Conservation (phyloP, 1,284 basidiomycete species). For the Rhodofomes roseus region DNA sequence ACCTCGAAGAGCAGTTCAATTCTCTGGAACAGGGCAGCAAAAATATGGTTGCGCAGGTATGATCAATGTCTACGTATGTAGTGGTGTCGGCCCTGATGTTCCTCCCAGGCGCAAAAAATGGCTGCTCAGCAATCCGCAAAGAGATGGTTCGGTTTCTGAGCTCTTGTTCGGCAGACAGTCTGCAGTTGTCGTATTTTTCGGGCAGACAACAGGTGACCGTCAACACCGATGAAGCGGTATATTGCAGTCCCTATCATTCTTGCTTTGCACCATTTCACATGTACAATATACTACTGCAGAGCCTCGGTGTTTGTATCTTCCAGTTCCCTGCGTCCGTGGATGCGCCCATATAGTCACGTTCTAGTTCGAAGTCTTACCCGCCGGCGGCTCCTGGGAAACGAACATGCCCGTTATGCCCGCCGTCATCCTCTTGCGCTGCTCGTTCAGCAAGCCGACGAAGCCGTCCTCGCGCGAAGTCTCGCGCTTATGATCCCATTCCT, state of each 20-base stretch:
- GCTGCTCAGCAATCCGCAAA: slow-evolving; percentile 12
- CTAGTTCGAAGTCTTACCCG: slow-evolving; percentile 13
- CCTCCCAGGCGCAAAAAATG: slow-evolving; percentile 6
- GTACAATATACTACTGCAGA: neutral
- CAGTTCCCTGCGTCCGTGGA: neutral
- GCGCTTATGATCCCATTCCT: slow-evolving; percentile 47
- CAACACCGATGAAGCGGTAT: no score
- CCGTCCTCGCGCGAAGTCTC: slow-evolving; percentile 40
- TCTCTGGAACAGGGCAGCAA: slow-evolving; percentile 60
- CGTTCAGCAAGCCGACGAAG: slow-evolving; percentile 44
- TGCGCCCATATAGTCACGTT: neutral
- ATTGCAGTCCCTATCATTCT: no score
- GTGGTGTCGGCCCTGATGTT: no score
- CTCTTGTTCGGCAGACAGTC: neutral
- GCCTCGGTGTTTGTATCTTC: neutral
- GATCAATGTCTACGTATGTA: neutral
- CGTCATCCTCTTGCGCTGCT: slow-evolving; percentile 43
- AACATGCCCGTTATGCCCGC: slow-evolving; percentile 35
- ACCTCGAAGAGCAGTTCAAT: slow-evolving; percentile 59
- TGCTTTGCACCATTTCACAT: no score
- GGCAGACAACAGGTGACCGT: no score
- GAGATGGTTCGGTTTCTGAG: slow-evolving; percentile 9
- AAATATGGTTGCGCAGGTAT: slow-evolving; percentile 61
- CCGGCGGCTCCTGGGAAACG: slow-evolving; percentile 20
- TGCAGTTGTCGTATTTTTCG: neutral